Evolutionary conservation across 768 basidiomycete genomes (phyloP).

Genomic region (Clavulina sp.): DNA sequence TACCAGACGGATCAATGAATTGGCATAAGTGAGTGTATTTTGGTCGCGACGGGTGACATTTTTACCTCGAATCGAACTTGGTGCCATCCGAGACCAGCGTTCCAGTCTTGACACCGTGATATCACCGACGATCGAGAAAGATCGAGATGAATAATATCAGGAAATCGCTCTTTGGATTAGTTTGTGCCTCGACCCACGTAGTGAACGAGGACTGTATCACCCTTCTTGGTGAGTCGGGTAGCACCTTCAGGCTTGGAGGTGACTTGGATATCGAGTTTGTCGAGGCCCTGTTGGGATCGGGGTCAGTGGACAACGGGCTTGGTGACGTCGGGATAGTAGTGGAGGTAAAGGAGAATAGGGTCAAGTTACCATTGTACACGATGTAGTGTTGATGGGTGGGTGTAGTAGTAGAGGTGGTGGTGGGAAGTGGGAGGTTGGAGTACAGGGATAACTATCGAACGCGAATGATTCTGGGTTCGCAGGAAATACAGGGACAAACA

Average conservation of each 20-base stretch:
- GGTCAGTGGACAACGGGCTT: no score
- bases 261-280: no score
- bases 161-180: no score
- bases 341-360: background rate
- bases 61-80: constrained; percentile 81
- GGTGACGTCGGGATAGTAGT: background rate
- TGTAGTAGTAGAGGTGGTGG: background rate
- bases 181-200: no score
- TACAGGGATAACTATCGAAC: no score
- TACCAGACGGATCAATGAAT: background rate
- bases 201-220: no score
- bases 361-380: background rate
- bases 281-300: no score
- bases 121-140: background rate
- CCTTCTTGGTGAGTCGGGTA: no score
- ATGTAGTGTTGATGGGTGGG: background rate
- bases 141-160: constrained; percentile 14
- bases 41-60: background rate
- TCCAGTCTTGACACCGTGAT: constrained; percentile 39
- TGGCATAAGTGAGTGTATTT: background rate
- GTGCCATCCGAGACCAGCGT: constrained; percentile 55
- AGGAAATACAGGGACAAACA: no score
- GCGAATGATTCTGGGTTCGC: no score
- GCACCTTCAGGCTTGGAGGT: no score
- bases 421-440: no score